Evolutionary conservation across 140 eudicot genomes (phyloP).

Genomic region (Senecio squalidus): DNA sequence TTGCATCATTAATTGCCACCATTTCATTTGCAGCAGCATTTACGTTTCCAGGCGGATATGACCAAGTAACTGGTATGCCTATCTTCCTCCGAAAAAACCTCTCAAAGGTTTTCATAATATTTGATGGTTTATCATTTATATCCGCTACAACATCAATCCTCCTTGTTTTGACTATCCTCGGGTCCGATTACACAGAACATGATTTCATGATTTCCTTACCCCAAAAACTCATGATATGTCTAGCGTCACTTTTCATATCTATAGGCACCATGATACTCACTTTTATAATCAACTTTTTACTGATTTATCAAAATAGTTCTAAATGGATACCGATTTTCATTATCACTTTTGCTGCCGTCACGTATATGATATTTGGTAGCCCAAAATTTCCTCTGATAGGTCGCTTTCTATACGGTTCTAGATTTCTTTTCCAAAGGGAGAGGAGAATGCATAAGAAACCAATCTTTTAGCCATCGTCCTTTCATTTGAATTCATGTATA

Average conservation of each 20-base stretch:
- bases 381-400: conserved; percentile 10
- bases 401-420: conserved; percentile 6
- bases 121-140: conserved; percentile 9
- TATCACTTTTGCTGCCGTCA: conserved; percentile 4
- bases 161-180: conserved; percentile 1
- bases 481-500: not conserved
- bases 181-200: conserved; percentile 9
- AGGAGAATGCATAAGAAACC: conserved; percentile 8
- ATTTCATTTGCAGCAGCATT: conserved; percentile 6
- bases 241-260: conserved; percentile 8
- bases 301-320: conserved; percentile 8
- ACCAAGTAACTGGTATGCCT: conserved; percentile 12
- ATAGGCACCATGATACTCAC: conserved; percentile 9
- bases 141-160: conserved; percentile 7
- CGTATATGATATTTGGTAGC: conserved; percentile 9
- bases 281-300: not conserved
- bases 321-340: conserved; percentile 12
- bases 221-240: conserved; percentile 6
- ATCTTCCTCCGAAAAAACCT: conserved; percentile 5
- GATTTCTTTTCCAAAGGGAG: conserved; percentile 12
- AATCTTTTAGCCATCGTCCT: not conserved
- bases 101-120: conserved; percentile 8
- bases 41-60: conserved; percentile 12
- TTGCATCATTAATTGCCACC: conserved; percentile 6
- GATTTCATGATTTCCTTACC: conserved; percentile 13